Conservation (phyloP, 805 yeast genomes). For the Myxozyma neglecta region DNA sequence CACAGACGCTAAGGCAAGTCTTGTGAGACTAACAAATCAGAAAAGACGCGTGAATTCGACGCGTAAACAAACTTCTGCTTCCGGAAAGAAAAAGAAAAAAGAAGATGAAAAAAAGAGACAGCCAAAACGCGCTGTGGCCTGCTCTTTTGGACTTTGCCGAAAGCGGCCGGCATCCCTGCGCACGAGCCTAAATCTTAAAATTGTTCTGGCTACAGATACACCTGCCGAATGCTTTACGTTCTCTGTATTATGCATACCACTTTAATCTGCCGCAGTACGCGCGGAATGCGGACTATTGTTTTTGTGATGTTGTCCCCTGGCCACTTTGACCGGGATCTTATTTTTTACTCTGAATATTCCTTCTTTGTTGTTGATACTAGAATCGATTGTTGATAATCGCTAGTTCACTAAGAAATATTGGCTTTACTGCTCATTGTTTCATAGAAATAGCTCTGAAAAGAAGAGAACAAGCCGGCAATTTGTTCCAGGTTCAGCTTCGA, state of each 20-base stretch:
- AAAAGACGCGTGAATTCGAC: no score
- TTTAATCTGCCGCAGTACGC: neutral
- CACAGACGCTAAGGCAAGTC: no score
- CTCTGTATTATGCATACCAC: neutral
- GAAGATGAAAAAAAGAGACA: neutral
- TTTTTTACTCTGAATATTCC: neutral
- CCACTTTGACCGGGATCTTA: neutral
- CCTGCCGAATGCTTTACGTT: neutral
- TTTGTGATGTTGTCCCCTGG: neutral
- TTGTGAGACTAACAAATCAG: no score
- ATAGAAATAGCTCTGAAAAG: no score
- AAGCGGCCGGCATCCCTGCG: slow-evolving; percentile 17
- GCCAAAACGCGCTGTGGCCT: neutral
- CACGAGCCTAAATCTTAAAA: neutral
- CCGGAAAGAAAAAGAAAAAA: neutral
- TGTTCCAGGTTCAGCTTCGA: no score
- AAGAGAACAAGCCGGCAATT: no score
- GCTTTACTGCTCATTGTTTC: no score
- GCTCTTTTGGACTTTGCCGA: neutral
- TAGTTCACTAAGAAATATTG: no score
- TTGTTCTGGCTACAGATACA: neutral
- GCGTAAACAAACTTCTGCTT: neutral
- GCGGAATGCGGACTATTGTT: slow-evolving; percentile 9
- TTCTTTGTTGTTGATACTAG: neutral
- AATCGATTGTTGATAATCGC: no score